Base-by-base conservation (phyloP, 106 monocot genomes). In the Acorus calamus region DNA sequence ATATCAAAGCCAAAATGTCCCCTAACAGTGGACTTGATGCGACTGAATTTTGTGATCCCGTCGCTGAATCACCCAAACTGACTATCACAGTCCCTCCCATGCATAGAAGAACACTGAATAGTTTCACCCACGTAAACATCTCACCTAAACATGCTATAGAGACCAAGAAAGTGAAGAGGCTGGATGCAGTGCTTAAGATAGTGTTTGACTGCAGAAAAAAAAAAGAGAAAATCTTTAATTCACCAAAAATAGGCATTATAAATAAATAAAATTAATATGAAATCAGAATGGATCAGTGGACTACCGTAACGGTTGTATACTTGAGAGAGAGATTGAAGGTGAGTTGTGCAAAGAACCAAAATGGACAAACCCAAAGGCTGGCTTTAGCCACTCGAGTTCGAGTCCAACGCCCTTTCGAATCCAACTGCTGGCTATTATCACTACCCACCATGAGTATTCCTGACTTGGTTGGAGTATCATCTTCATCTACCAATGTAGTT, bases 331-430 rank as follows among this genome's bases (percentile, higher is more conserved):
- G 77, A 75, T 94, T 94, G 83, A 94, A 94, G 46, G 86, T 86
- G 9, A 94, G 80, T 62, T 94, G 93, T 2, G 93, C 93, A 10
- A 89, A 69, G 65, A 94, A 94, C 93, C 93, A 94, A 73, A 94
- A 94, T 28, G 93, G 93, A 56, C 88, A 89, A 53, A 94, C 79
- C 72, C 86, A 77, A 58, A 94, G 58, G 73, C 93, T 94, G 45
- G 84, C 83, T 83, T 77, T 83, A 3, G 89, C 89, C 42, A 94
- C 72, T 48, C 73, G 73, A 66, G 74, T 42, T 13, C 89, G 85
- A 14, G 78, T 77, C 93, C 93, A 94, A 5, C 72, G 74, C 49
- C 77, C 79, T 55, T 88, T 83, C 12, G 56, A 42, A 77, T 83
- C 83, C 41, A 82, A 44, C 69, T 66, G 65, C 3, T 68, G 48